phyloP scores from a whole-genome alignment of 2,329 filamentous ascomycete species.

The Apiospora saccharicola region DNA sequence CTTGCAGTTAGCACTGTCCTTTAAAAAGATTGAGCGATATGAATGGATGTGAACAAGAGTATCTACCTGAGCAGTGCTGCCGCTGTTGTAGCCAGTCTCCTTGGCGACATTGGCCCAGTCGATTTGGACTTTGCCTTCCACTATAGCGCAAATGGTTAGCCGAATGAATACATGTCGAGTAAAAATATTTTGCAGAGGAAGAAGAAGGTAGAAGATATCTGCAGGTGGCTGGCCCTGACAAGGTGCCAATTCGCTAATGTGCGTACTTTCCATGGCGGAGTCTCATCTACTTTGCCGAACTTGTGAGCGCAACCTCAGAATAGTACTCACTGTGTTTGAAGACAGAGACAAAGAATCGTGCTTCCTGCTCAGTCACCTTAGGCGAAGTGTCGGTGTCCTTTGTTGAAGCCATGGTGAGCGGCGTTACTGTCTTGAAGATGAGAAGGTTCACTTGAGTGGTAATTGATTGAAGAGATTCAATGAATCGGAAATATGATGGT shows the following conservation, averaged over 20 bases:
- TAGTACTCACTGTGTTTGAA: conserved; percentile 47
- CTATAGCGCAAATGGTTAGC: neutral
- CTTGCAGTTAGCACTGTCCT: neutral
- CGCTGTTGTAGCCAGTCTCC: conserved; percentile 54
- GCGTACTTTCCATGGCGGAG: neutral
- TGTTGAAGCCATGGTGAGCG: neutral
- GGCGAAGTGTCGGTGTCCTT: neutral
- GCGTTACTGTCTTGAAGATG: neutral
- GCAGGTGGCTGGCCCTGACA: too few species aligned
- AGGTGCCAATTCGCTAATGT: too few species aligned
- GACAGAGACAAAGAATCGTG: conserved; percentile 51
- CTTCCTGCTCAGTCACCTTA: neutral
- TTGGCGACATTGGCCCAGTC: conserved; percentile 57
- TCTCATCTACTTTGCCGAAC: neutral
- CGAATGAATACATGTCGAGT: too few species aligned
- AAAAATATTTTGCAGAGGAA: too few species aligned
- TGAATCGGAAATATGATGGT: neutral
- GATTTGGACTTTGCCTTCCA: conserved; percentile 50
- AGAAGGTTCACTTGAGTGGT: neutral
- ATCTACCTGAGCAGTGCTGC: conserved; percentile 52
- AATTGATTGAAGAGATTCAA: neutral
- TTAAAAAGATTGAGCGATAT: neutral
- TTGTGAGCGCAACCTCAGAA: neutral
- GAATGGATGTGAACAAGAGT: neutral
- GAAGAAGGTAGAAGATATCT: too few species aligned